Evolutionary conservation across 2,329 filamentous ascomycete species (phyloP).

Genomic region (Ilyonectria destructans): DNA sequence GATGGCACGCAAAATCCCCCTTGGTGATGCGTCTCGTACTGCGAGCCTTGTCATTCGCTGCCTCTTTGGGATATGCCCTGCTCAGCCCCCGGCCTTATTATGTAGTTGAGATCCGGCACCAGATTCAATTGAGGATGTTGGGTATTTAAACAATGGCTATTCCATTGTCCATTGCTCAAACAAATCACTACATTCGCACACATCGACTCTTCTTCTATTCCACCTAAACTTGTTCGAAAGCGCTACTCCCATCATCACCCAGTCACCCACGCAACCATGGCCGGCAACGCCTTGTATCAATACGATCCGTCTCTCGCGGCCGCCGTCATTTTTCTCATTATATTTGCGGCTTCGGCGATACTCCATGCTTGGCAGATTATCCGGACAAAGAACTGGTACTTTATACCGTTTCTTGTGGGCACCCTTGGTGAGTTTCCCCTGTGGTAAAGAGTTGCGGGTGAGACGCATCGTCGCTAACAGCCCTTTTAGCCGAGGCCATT

Average conservation of each 20-base stretch:
- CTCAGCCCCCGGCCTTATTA: neutral
- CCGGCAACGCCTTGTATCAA: slow-evolving; percentile 53
- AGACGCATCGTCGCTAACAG: neutral
- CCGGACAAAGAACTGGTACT: slow-evolving; percentile 62
- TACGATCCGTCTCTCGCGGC: slow-evolving; percentile 61
- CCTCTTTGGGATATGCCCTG: neutral
- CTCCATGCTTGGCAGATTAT: slow-evolving; percentile 59
- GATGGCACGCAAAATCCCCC: neutral
- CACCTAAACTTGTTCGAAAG: neutral
- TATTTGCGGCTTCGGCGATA: slow-evolving; percentile 55
- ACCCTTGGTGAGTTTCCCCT: slow-evolving; percentile 59
- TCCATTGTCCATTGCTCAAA: too few relatives aligned
- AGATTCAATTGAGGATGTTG: neutral
- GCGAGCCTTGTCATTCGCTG: neutral
- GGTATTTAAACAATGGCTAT: neutral
- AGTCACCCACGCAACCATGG: slow-evolving; percentile 2
- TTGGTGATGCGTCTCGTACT: neutral
- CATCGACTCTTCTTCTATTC: neutral
- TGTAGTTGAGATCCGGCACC: neutral
- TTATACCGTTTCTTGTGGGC: slow-evolving; percentile 66
- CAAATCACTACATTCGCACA: neutral
- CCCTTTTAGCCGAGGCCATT: slow-evolving; percentile 6
- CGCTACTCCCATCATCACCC: neutral
- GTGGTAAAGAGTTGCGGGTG: neutral
- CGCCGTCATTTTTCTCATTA: slow-evolving; percentile 57